A percentile compares a stretch with the other conserved stretches of the same genome.
These are phyloP conservation scores for Myxozyma geophila DNA, from an alignment of 805 yeast species.

Conservation along the genomic window DNA sequence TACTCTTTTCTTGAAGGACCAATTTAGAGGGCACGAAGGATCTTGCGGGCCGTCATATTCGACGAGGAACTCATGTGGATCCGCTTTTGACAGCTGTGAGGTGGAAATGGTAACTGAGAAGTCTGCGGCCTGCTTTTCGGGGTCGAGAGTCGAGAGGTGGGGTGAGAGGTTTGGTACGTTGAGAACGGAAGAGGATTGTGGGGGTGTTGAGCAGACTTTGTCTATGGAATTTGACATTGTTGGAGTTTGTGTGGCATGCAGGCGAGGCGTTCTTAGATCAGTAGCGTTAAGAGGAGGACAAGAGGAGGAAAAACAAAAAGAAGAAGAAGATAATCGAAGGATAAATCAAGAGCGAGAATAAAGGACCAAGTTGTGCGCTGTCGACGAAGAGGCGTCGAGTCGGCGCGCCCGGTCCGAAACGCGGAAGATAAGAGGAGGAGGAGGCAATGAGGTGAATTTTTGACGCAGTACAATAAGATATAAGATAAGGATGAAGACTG, in stretches of 20 bases:
- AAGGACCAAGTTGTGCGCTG: background rate
- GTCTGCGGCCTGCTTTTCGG: background rate
- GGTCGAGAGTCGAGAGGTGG: too few species aligned
- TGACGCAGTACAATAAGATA: too few species aligned
- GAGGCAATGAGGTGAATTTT: too few species aligned
- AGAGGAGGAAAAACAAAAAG: too few species aligned
- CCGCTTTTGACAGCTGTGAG: background rate
- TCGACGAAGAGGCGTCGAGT: background rate
- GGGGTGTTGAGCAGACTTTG: too few species aligned
- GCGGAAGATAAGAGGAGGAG: background rate
- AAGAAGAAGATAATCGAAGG: background rate
- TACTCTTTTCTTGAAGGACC: slow-evolving; percentile 47
- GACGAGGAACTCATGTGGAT: slow-evolving; percentile 45
- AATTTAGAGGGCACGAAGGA: slow-evolving; percentile 68
- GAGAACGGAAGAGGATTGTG: too few species aligned
- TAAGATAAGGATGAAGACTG: too few species aligned
- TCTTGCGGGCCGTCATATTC: slow-evolving; percentile 72
- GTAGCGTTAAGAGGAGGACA: too few species aligned
- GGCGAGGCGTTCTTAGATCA: too few species aligned
- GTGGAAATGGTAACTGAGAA: background rate
- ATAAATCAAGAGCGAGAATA: background rate
- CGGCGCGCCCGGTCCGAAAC: background rate
- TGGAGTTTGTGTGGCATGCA: too few species aligned
- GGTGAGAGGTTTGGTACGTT: too few species aligned
- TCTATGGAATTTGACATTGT: too few species aligned